A percentile compares a stretch with the other conserved stretches of the same genome.
Conservation (phyloP, 1,284 basidiomycete genomes). For the Trichosporon coremiiforme region DNA sequence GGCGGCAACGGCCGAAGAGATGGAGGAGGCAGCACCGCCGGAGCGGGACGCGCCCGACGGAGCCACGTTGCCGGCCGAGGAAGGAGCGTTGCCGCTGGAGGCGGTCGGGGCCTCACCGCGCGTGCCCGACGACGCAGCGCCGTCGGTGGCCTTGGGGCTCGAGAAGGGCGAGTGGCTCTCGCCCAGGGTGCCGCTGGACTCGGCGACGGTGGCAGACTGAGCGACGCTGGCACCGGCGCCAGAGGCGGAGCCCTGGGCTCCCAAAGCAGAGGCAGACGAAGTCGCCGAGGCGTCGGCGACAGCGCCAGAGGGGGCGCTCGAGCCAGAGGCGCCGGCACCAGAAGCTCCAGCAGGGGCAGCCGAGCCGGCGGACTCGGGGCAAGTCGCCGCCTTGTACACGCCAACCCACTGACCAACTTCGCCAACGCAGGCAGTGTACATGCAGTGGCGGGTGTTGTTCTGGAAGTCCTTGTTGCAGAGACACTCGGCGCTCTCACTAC, state of each 20-base stretch:
- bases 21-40: neutral
- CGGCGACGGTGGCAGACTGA: neutral
- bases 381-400: neutral
- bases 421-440: constrained; percentile 19
- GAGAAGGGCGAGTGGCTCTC: constrained; percentile 12
- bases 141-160: no score
- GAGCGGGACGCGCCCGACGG: neutral
- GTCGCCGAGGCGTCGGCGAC: no score
- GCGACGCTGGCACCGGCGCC: no score
- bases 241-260: no score
- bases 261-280: neutral
- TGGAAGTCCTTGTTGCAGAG: constrained; percentile 20
- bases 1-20: neutral
- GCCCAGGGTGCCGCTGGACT: neutral
- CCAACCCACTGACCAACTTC: constrained; percentile 11
- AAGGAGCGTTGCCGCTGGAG: neutral
- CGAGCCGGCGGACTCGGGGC: neutral
- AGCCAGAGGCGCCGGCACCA: neutral
- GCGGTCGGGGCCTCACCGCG: no score
- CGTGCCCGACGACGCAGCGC: no score
- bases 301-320: neutral
- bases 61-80: neutral
- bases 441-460: constrained; percentile 15
- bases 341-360: neutral
- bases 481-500: constrained; percentile 17